phyloP scores from a whole-genome alignment of 805 yeast genomes.

The Hanseniaspora lachancei region DNA sequence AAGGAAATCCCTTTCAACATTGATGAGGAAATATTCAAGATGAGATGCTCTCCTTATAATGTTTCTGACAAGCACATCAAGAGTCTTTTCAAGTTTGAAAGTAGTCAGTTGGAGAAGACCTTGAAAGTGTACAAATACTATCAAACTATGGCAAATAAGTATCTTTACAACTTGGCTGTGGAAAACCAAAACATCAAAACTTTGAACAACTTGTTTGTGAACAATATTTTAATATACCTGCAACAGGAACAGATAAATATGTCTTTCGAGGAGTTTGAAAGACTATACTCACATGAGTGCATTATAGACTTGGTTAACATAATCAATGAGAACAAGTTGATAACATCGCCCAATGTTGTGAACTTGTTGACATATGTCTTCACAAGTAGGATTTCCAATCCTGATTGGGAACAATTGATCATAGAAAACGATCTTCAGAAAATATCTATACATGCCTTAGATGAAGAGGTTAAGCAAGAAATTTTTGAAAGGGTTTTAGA shows the following conservation, averaged over 20 bases:
- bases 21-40: constrained; percentile 37
- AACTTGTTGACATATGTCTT: background rate
- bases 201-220: constrained; percentile 40
- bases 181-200: background rate
- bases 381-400: background rate
- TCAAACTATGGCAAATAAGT: constrained; percentile 43
- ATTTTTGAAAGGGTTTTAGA: constrained; percentile 35
- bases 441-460: constrained; percentile 43
- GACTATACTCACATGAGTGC: background rate
- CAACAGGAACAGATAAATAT: constrained; percentile 15
- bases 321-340: background rate
- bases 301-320: background rate
- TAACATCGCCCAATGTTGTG: constrained; percentile 1
- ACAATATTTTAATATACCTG: constrained; percentile 27
- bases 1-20: constrained; percentile 44
- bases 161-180: constrained; percentile 20
- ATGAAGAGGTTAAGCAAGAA: background rate
- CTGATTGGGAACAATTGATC: constrained; percentile 26
- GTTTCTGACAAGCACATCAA: constrained; percentile 18
- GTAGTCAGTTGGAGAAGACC: background rate
- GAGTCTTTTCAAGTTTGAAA: constrained; percentile 21
- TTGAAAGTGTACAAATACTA: constrained; percentile 54
- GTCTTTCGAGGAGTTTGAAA: background rate
- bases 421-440: constrained; percentile 37
- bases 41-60: constrained; percentile 38